Percentiles rank a stretch among this genome's conserved stretches.
Conservation (phyloP, 345 rosid genomes). For the Populus deltoides region DNA sequence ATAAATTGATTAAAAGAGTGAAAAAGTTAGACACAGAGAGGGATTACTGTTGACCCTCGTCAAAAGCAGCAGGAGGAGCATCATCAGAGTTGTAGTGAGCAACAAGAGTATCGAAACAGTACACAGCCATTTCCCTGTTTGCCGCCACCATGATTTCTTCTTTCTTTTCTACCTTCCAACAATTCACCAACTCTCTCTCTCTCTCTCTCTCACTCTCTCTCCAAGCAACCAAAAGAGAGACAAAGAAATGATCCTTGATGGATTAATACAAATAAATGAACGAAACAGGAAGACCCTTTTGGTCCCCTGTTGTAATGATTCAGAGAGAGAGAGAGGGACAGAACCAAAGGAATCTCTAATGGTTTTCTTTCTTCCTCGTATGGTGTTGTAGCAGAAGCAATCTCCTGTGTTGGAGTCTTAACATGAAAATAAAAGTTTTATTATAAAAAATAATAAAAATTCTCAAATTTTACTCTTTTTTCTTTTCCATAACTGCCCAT, state of each 20-base stretch:
- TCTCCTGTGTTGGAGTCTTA: too few species aligned
- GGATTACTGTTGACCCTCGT: slow-evolving; percentile 70
- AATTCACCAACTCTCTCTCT: neutral
- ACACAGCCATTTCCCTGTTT: slow-evolving; percentile 93
- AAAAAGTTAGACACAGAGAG: neutral
- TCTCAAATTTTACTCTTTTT: too few species aligned
- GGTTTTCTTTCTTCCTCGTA: too few species aligned
- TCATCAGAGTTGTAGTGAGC: slow-evolving; percentile 88
- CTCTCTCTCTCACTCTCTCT: neutral
- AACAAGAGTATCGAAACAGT: slow-evolving; percentile 88
- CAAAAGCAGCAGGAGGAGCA: slow-evolving; percentile 84
- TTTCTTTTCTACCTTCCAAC: neutral
- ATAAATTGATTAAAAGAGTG: neutral
- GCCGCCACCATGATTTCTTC: slow-evolving; percentile 72
- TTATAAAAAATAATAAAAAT: too few species aligned
- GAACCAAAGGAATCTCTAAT: neutral
- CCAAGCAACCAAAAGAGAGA: neutral
- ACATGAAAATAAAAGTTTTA: too few species aligned
- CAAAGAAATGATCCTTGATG: neutral
- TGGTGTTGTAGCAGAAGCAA: too few species aligned
- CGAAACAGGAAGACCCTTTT: neutral
- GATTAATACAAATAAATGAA: neutral
- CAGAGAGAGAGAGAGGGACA: neutral
- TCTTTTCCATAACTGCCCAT: too few species aligned
- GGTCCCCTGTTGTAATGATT: neutral